These are phyloP conservation scores for Nakazawaea populi DNA, from an alignment of 805 yeast genomes.

Conservation along the genomic window DNA sequence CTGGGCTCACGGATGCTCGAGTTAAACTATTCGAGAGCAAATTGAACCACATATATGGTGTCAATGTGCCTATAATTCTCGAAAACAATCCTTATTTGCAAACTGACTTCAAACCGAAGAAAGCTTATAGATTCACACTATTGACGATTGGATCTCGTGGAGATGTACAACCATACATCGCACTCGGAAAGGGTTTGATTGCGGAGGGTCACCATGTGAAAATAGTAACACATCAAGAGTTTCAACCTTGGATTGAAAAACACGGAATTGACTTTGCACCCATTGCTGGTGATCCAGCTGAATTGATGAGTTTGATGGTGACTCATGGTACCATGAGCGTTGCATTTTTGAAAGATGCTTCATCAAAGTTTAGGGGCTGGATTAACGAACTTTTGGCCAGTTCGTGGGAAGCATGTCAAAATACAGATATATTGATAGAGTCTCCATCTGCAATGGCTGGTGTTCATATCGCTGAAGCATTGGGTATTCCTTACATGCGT, in stretches of 20 bases:
- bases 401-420: slow-evolving; percentile 86
- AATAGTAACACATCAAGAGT: slow-evolving; percentile 84
- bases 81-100: slow-evolving; percentile 57
- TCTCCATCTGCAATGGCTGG: slow-evolving; percentile 98
- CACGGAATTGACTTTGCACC: slow-evolving; percentile 65
- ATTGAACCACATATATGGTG: slow-evolving; percentile 51
- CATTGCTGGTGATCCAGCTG: slow-evolving; percentile 91
- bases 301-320: slow-evolving; percentile 88
- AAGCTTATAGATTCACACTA: slow-evolving; percentile 54
- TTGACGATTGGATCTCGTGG: slow-evolving; percentile 94
- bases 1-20: slow-evolving; percentile 47
- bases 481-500: slow-evolving; percentile 83
- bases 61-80: slow-evolving; percentile 61
- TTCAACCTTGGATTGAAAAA: slow-evolving; percentile 62
- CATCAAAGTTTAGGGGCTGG: slow-evolving; percentile 76
- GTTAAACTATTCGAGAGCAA: slow-evolving; percentile 63
- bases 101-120: slow-evolving; percentile 46
- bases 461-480: slow-evolving; percentile 88
- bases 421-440: slow-evolving; percentile 77
- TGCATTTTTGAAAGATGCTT: slow-evolving; percentile 77
- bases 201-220: slow-evolving; percentile 80
- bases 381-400: slow-evolving; percentile 62
- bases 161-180: slow-evolving; percentile 94
- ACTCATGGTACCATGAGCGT: slow-evolving; percentile 84
- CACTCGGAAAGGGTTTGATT: slow-evolving; percentile 73